Evolutionary conservation across 2,329 filamentous ascomycete genomes (phyloP).

Genomic region (Stagonosporopsis tanaceti): DNA sequence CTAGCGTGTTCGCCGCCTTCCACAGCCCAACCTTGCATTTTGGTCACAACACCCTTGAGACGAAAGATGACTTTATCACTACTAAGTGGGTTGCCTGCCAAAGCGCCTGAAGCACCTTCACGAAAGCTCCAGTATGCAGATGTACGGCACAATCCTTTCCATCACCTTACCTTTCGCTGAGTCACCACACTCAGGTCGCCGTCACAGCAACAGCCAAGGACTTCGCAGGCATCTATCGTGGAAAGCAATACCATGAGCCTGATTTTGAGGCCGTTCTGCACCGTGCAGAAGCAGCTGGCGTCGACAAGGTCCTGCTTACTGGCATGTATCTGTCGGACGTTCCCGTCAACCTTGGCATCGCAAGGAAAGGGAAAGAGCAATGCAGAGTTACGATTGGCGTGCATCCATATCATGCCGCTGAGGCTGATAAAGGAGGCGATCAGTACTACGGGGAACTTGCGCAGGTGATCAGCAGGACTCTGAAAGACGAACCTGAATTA

Average conservation of each 20-base stretch:
- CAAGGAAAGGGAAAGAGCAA: slow-evolving; percentile 26
- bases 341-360: slow-evolving; percentile 37
- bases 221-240: slow-evolving; percentile 61
- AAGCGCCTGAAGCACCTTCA: slow-evolving; percentile 9
- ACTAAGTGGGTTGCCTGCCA: neutral
- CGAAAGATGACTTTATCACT: slow-evolving; percentile 11
- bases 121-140: slow-evolving; percentile 15
- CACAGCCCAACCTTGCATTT: neutral
- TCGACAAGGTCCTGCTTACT: slow-evolving; percentile 51
- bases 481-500: slow-evolving; percentile 22
- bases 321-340: slow-evolving; percentile 54
- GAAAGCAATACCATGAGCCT: slow-evolving; percentile 58
- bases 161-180: neutral
- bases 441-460: slow-evolving; percentile 39
- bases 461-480: slow-evolving; percentile 29
- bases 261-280: slow-evolving; percentile 56
- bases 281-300: slow-evolving; percentile 53
- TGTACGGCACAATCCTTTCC: slow-evolving; percentile 5
- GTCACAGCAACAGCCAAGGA: slow-evolving; percentile 50
- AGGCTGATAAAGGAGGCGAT: slow-evolving; percentile 49
- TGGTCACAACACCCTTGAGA: neutral
- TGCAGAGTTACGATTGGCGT: slow-evolving; percentile 60
- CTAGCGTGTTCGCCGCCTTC: neutral
- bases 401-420: slow-evolving; percentile 60
- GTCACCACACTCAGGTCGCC: slow-evolving; percentile 35